These are phyloP conservation scores for Letharia lupina DNA, from an alignment of 495 filamentous ascomycete genomes.

Conservation along the genomic window DNA sequence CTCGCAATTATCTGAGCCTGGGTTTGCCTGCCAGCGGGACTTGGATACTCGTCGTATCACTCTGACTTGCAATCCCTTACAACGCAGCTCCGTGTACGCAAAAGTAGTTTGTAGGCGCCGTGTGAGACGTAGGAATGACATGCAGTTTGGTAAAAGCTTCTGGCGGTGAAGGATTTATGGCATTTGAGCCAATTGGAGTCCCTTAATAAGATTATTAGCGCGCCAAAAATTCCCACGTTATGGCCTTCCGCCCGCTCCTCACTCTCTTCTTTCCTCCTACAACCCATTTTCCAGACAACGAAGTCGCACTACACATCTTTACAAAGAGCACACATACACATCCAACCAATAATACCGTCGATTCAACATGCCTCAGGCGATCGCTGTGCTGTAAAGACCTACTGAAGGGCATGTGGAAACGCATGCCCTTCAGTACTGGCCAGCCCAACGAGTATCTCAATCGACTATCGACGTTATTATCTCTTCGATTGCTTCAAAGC, in stretches of 20 bases:
- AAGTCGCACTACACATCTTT: constrained; percentile 50
- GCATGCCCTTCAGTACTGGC: constrained; percentile 67
- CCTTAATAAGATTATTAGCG: constrained; percentile 11
- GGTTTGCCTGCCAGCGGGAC: not conserved
- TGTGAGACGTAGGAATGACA: constrained; percentile 16
- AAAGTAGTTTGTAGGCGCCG: constrained; percentile 8
- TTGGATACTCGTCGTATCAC: not conserved
- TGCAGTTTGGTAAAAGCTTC: constrained; percentile 13
- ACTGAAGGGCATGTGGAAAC: constrained; percentile 60
- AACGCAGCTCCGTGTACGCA: not conserved
- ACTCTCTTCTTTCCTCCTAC: constrained; percentile 32
- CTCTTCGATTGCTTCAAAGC: constrained; percentile 44
- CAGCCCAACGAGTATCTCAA: constrained; percentile 70
- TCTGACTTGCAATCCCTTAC: not conserved
- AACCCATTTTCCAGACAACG: constrained; percentile 51
- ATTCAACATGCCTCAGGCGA: constrained; percentile 74
- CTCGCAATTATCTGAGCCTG: not conserved
- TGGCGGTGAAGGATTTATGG: constrained; percentile 16
- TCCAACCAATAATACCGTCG: constrained; percentile 59
- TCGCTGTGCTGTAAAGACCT: constrained; percentile 92
- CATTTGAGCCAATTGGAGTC: constrained; percentile 8
- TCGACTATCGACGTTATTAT: constrained; percentile 69
- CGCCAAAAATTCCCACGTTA: constrained; percentile 20
- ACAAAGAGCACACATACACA: constrained; percentile 32
- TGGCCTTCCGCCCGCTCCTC: constrained; percentile 22